A percentile compares a stretch with the other conserved stretches of the same genome.
Evolutionary conservation across 495 filamentous ascomycete species (phyloP).

Genomic region (Aspergillus funiculosus): DNA sequence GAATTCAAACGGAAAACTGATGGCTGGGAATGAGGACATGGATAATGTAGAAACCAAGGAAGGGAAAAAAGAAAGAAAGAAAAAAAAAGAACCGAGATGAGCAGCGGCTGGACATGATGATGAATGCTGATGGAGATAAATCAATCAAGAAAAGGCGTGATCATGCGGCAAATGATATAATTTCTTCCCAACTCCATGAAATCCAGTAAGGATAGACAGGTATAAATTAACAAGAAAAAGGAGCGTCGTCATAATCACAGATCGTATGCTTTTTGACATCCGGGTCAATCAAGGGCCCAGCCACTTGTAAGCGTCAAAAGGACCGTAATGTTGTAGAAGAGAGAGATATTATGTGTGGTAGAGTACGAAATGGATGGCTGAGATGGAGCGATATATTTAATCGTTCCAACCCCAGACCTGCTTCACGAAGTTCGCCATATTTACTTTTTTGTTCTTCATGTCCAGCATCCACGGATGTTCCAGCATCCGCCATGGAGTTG

Average conservation of each 20-base stretch:
- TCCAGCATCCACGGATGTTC: constrained; percentile 98
- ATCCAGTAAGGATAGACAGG: constrained; percentile 21
- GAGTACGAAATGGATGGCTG: constrained; percentile 7
- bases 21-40: constrained; percentile 7
- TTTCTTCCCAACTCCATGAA: constrained; percentile 18
- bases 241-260: constrained; percentile 29
- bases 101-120: constrained; percentile 1
- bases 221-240: constrained; percentile 19
- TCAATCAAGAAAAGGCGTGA: constrained; percentile 18
- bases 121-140: constrained; percentile 8
- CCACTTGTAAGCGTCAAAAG: constrained; percentile 33
- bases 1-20: not conserved
- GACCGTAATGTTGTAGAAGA: constrained; percentile 22
- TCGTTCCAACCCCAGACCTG: constrained; percentile 94
- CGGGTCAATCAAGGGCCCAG: constrained; percentile 43
- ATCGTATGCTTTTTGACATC: constrained; percentile 38
- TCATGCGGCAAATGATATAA: constrained; percentile 18
- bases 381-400: constrained; percentile 21
- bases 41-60: too few species aligned
- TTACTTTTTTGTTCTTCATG: constrained; percentile 91
- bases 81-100: constrained; percentile 14
- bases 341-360: constrained; percentile 14
- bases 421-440: constrained; percentile 86
- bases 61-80: not conserved
- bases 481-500: constrained; percentile 96